These are phyloP conservation scores for Globisporangium emineosum DNA, from an alignment of 352 stramenopile species.

Conservation along the genomic window DNA sequence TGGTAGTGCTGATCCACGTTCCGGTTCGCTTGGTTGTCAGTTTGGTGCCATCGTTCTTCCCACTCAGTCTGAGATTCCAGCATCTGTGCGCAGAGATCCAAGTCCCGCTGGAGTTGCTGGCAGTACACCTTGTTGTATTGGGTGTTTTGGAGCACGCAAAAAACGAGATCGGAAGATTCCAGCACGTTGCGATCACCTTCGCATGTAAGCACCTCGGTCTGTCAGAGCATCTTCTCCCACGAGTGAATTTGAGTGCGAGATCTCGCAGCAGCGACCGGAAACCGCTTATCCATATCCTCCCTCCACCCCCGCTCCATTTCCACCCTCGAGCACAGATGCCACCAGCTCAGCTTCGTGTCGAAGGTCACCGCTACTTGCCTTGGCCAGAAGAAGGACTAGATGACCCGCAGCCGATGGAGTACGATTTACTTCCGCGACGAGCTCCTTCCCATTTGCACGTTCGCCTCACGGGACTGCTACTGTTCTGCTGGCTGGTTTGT, in stretches of 20 bases:
- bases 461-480: slow-evolving; percentile 47
- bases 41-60: slow-evolving; percentile 60
- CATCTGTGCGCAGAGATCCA: slow-evolving; percentile 93
- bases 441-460: slow-evolving; percentile 48
- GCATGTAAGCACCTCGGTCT: slow-evolving; percentile 63
- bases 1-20: slow-evolving; percentile 86
- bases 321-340: slow-evolving; percentile 68
- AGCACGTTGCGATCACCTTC: slow-evolving; percentile 60
- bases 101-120: slow-evolving; percentile 94
- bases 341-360: slow-evolving; percentile 62
- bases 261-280: slow-evolving; percentile 23
- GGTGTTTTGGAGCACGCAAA: slow-evolving; percentile 91
- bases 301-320: slow-evolving; percentile 76
- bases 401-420: slow-evolving; percentile 62
- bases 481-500: slow-evolving; percentile 61
- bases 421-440: slow-evolving; percentile 57
- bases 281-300: slow-evolving; percentile 42
- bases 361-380: slow-evolving; percentile 73
- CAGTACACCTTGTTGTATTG: slow-evolving; percentile 95
- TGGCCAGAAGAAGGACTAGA: slow-evolving; percentile 84
- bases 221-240: slow-evolving; percentile 67
- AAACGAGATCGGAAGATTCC: slow-evolving; percentile 78
- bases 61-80: slow-evolving; percentile 85
- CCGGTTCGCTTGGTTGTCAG: slow-evolving; percentile 66
- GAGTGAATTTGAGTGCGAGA: slow-evolving; percentile 26